Evolutionary conservation across 1,139 yeast species (phyloP), one percentile per base, ranked within the genome.

Genomic region (Geotrichum fermentans): DNA sequence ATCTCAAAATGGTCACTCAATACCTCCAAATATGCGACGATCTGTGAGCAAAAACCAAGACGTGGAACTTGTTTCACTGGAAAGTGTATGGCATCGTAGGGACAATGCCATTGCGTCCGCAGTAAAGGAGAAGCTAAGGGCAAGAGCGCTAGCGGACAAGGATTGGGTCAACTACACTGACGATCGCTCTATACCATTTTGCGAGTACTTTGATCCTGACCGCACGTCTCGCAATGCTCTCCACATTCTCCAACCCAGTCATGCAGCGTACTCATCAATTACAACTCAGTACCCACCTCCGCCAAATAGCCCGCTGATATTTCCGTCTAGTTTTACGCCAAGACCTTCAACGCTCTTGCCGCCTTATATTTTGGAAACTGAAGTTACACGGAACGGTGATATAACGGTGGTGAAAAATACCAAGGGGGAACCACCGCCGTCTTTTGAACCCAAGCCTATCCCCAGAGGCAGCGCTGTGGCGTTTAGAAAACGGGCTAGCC

Each of bases 1-100:
- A 49, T 58, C 48, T 24, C 55, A 52, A 36, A 56, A 51, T 20
- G 53, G 33, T 44, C 63, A 57, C 45, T 54, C 51, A 28, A 75
- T 76, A 43, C 95, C 85, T 61, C 90, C 95, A 8, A 86, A 87
- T 68, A 95, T 87, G 60, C 84, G 86, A 57, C 69, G 88, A 39
- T 95, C 96, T 10, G 84, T 94, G 26, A 84, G 96, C 2, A 87
- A 89, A 69, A 85, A 90, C 58, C 97, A 97, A 11, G 97, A 90
- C 67, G 77, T 90, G 77, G 95, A 88, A 48, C 73, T 90, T 57
- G 82, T 85, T 34, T 86, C 96, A 4, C 90, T 90, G 21, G 87
- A 87, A 46, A 76, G 80, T 47, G 82, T 88, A 21, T 70, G 86
- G 52, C 74, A 78, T 49, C 94, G 83, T 55, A 88, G 89, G 68